Evolutionary conservation across 2,329 filamentous ascomycete species (phyloP), one percentile per base, ranked within the genome.

Genomic region (Neopestalotiopsis sp.): DNA sequence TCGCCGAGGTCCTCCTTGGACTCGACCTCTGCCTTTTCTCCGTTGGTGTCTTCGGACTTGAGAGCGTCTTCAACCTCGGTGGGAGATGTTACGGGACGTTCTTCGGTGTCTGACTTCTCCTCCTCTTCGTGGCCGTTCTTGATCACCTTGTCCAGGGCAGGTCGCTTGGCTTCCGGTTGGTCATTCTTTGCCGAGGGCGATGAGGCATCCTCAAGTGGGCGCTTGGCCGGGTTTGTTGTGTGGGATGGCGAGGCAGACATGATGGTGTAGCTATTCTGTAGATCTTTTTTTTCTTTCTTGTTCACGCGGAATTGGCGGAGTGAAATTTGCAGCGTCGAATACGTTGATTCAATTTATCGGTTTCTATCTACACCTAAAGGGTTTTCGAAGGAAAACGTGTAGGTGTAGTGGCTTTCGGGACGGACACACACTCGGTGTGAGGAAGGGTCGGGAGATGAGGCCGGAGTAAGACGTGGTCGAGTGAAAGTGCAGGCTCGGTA

Each of bases 121-220:
- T 89, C 86, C 32, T 88, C 74, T 57, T 71, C 77, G 45, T 75
- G 68, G 24, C 73, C 90, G 67, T 89, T 91, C 80, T 92, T 94
- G 75, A 92, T 87, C 74, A 94, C 87, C 86, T 98, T 99, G 84
- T 98, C 95, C 71, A 99, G 90, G 53, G 96, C 96, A 63, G 94
- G 96, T 74, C 96, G 93, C 86, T 99, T 99, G 71, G 96, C 96
- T 76, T 99, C 96, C 67, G 97, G 96, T 80, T 98, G 95, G 77
- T 98, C 96, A 79, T 90, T 94, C 53, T 92, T 92, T 71, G 93
- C 93, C 40, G 94, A 97, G 45, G 96, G 96, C 10, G 96, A 99
- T 20, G 96, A 98, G 12, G 95, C 93, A 79, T 98, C 96, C 86
- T 99, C 96, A 73, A 99, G 90, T 71, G 96, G 96, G 78, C 96